These are phyloP conservation scores for Venturia nashicola DNA, from an alignment of 2,329 filamentous ascomycete genomes.

Conservation along the genomic window DNA sequence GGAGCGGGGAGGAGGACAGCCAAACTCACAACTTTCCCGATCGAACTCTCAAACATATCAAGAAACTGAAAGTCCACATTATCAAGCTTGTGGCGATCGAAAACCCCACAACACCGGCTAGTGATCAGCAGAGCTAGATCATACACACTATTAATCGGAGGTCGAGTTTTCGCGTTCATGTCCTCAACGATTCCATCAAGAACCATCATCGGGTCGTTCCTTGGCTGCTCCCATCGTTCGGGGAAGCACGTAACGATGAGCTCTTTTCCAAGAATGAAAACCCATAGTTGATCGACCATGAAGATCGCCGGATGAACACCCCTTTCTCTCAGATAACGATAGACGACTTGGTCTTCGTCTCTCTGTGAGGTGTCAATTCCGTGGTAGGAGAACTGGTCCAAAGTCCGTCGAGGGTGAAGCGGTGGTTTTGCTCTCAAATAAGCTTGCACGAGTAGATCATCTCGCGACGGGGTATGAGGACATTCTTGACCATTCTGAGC, in stretches of 20 bases:
- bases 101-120: conserved; percentile 46
- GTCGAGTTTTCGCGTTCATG: conserved; percentile 50
- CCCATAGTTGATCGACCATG: conserved; percentile 59
- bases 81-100: conserved; percentile 45
- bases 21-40: conserved; percentile 31
- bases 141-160: conserved; percentile 47
- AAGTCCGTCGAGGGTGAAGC: conserved; percentile 47
- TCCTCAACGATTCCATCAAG: conserved; percentile 52
- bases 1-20: background rate
- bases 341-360: conserved; percentile 53
- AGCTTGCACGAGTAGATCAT: conserved; percentile 36
- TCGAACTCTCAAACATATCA: conserved; percentile 55
- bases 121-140: conserved; percentile 52
- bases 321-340: conserved; percentile 37
- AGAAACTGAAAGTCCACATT: conserved; percentile 52
- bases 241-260: conserved; percentile 49
- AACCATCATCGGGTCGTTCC: conserved; percentile 50
- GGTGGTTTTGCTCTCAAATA: conserved; percentile 35
- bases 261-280: conserved; percentile 46
- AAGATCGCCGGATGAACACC: conserved; percentile 45
- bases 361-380: conserved; percentile 48
- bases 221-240: conserved; percentile 46
- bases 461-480: conserved; percentile 18
- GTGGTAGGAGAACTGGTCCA: conserved; percentile 56
- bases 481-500: conserved; percentile 15